phyloP scores from a whole-genome alignment of 2,329 filamentous ascomycete genomes.

The Colletotrichum plurivorum region DNA sequence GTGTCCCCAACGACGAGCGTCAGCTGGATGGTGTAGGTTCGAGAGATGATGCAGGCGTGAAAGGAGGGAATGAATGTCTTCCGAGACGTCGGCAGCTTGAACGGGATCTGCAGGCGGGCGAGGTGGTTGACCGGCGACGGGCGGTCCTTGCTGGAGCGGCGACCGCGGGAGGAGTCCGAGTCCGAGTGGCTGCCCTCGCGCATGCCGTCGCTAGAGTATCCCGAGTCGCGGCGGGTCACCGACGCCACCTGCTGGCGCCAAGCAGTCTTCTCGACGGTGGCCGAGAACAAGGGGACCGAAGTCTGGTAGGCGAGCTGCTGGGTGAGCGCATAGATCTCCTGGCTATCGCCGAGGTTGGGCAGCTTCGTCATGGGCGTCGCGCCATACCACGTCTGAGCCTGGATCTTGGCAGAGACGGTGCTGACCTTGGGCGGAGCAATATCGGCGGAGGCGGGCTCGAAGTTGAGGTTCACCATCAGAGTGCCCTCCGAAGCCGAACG shows the following conservation, averaged over 20 bases:
- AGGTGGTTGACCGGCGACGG: constrained; percentile 56
- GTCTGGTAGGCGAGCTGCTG: constrained; percentile 62
- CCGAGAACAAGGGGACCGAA: constrained; percentile 57
- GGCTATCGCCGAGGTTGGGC: constrained; percentile 65
- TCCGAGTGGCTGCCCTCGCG: constrained; percentile 53
- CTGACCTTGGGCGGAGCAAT: constrained; percentile 63
- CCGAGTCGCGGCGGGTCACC: constrained; percentile 64
- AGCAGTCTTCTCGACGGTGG: constrained; percentile 50
- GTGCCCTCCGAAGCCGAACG: constrained; percentile 57
- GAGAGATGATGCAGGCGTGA: constrained; percentile 69
- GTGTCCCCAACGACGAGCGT: constrained; percentile 58
- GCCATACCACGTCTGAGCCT: constrained; percentile 67
- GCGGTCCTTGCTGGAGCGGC: constrained; percentile 26
- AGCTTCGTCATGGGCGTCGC: constrained; percentile 59
- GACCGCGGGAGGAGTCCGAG: constrained; percentile 46
- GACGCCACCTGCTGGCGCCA: constrained; percentile 58
- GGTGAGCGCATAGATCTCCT: constrained; percentile 49
- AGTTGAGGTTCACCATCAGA: constrained; percentile 62
- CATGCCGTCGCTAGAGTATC: constrained; percentile 62
- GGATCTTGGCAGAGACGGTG: constrained; percentile 64
- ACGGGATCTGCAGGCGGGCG: constrained; percentile 61
- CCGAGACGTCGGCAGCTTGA: constrained; percentile 61
- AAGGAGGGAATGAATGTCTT: constrained; percentile 70
- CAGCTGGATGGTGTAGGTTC: constrained; percentile 67
- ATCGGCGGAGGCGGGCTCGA: constrained; percentile 60